These are phyloP conservation scores for Trichoderma parareesei DNA, from an alignment of 495 filamentous ascomycete species.

Conservation along the genomic window DNA sequence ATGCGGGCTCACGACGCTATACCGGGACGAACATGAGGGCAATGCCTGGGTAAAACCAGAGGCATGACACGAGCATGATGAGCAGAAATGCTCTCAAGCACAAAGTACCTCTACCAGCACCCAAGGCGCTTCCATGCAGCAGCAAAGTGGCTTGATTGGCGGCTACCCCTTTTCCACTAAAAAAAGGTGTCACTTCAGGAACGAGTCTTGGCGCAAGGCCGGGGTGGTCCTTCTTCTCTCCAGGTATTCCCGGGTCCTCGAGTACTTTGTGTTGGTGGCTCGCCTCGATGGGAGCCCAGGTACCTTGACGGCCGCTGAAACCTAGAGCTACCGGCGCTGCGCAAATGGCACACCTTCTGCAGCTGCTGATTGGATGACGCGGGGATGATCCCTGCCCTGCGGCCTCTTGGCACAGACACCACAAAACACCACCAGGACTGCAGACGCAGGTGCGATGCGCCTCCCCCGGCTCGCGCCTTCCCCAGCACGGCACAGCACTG, in stretches of 20 bases:
- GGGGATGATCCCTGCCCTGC: not conserved
- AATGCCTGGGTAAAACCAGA: no score
- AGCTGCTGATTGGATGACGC: constrained; percentile 5
- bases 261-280: not conserved
- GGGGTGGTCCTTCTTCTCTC: not conserved
- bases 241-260: not conserved
- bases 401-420: not conserved
- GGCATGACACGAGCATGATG: not conserved
- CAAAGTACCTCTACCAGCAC: not conserved
- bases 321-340: constrained; percentile 1
- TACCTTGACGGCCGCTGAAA: constrained; percentile 8
- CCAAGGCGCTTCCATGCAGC: not conserved
- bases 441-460: not conserved
- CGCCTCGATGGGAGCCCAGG: not conserved
- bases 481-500: not conserved
- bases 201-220: constrained; percentile 8
- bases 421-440: not conserved
- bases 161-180: constrained; percentile 8
- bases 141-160: not conserved
- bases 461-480: not conserved
- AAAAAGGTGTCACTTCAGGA: constrained; percentile 7
- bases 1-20: no score
- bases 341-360: not conserved
- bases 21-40: no score
- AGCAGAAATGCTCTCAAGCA: not conserved